These are phyloP conservation scores for Aspergillus sp. DNA, from an alignment of 2,329 filamentous ascomycete genomes.

Conservation along the genomic window DNA sequence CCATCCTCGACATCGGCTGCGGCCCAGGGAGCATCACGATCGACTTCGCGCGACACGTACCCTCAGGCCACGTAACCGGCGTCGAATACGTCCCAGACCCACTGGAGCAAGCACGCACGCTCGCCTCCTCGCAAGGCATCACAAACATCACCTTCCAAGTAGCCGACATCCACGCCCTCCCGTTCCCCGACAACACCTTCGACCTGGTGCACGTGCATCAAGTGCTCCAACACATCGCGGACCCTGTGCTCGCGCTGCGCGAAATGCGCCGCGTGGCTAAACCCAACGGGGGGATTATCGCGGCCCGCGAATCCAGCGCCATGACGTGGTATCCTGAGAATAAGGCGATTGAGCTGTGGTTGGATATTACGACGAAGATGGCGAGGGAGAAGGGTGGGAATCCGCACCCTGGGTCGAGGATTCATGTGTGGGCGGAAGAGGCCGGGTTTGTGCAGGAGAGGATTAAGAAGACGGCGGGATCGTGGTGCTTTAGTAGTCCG, in stretches of 20 bases:
- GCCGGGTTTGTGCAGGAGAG: constrained; percentile 33
- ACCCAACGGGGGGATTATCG: constrained; percentile 57
- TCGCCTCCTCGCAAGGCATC: constrained; percentile 32
- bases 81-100: constrained; percentile 37
- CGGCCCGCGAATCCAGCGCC: constrained; percentile 45
- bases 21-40: constrained; percentile 48
- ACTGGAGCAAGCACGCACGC: constrained; percentile 34
- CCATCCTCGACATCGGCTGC: constrained; percentile 49
- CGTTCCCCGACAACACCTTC: constrained; percentile 50
- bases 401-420: constrained; percentile 29
- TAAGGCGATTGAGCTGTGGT: constrained; percentile 29
- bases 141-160: constrained; percentile 39
- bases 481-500: constrained; percentile 38
- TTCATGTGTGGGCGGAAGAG: constrained; percentile 40
- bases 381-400: constrained; percentile 29
- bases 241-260: constrained; percentile 53
- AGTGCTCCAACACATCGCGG: constrained; percentile 58
- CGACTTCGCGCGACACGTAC: constrained; percentile 42
- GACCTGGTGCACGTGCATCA: constrained; percentile 63
- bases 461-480: constrained; percentile 33
- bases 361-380: constrained; percentile 23
- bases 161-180: constrained; percentile 46
- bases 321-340: constrained; percentile 37
- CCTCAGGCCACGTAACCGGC: constrained; percentile 41
- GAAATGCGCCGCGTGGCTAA: constrained; percentile 59